phyloP scores from a whole-genome alignment of 352 stramenopile genomes.

The Globisporangium mamillatum region DNA sequence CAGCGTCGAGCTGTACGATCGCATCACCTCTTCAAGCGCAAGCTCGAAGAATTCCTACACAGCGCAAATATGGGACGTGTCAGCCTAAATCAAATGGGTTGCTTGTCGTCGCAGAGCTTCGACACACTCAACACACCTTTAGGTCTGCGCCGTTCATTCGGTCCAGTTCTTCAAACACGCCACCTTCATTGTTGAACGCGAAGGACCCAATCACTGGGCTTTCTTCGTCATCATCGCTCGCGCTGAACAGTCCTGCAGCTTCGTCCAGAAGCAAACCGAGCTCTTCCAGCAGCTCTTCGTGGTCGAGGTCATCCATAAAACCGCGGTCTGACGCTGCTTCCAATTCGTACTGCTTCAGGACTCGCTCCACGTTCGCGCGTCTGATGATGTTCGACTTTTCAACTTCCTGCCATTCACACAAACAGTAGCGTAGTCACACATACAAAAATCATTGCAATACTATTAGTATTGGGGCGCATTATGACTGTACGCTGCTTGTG shows the following conservation, averaged over 20 bases:
- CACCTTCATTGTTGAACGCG: constrained; percentile 54
- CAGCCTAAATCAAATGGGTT: background rate
- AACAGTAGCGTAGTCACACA: background rate
- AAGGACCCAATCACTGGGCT: constrained; percentile 51
- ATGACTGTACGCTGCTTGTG: background rate
- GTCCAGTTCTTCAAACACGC: constrained; percentile 62
- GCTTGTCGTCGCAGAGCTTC: background rate
- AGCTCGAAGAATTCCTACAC: constrained; percentile 66
- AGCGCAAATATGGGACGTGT: background rate
- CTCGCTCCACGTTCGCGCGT: constrained; percentile 49
- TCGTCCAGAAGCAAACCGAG: constrained; percentile 59
- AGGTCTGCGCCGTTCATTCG: constrained; percentile 69
- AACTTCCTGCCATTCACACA: constrained; percentile 21
- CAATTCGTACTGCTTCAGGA: constrained; percentile 68
- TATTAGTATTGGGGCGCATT: background rate
- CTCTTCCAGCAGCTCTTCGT: constrained; percentile 40
- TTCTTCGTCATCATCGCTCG: constrained; percentile 28
- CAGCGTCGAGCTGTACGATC: constrained; percentile 45
- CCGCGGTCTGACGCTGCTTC: constrained; percentile 25
- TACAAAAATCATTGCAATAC: background rate
- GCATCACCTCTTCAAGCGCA: constrained; percentile 58
- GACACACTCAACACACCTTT: constrained; percentile 34
- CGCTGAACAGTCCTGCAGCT: constrained; percentile 34
- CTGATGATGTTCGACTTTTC: constrained; percentile 29
- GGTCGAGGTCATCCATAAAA: constrained; percentile 15